A percentile compares a stretch with the other conserved stretches of the same genome.
These are phyloP conservation scores for Scheffersomyces stambukii DNA, from an alignment of 1,139 yeast species.

Conservation along the genomic window DNA sequence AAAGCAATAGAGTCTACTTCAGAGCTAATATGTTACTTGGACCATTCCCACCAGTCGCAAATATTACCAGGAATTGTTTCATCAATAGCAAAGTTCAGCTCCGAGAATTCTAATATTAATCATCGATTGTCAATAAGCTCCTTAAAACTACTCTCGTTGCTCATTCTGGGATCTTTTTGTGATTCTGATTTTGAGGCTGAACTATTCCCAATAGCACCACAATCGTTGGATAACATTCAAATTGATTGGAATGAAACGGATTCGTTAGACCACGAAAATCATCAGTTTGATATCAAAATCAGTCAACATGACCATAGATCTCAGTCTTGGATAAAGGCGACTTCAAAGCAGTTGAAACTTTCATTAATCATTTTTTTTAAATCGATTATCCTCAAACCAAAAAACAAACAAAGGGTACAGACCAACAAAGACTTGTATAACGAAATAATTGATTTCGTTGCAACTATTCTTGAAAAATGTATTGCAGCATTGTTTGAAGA, in stretches of 20 bases:
- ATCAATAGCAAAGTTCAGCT: slow-evolving; percentile 24
- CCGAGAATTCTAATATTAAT: slow-evolving; percentile 21
- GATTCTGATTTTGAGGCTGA: slow-evolving; percentile 21
- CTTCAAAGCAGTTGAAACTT: slow-evolving; percentile 55
- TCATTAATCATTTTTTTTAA: slow-evolving; percentile 36
- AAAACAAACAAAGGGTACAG: slow-evolving; percentile 17
- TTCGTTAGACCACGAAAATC: slow-evolving; percentile 2
- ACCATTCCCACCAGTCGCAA: slow-evolving; percentile 29
- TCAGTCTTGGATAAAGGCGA: slow-evolving; percentile 59
- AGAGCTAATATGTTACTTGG: slow-evolving; percentile 10
- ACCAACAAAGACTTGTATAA: slow-evolving; percentile 20
- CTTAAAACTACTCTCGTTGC: slow-evolving; percentile 17
- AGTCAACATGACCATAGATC: slow-evolving; percentile 31
- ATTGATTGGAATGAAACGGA: slow-evolving; percentile 15
- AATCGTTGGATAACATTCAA: slow-evolving; percentile 10
- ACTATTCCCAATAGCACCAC: slow-evolving; percentile 3
- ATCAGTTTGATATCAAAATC: slow-evolving; percentile 6
- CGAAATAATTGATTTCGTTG: slow-evolving; percentile 20
- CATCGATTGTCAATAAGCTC: slow-evolving; percentile 18
- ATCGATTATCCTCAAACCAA: slow-evolving; percentile 14
- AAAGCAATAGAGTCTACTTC: slow-evolving; percentile 6
- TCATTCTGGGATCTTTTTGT: slow-evolving; percentile 25
- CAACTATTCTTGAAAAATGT: slow-evolving; percentile 22
- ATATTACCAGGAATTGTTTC: slow-evolving; percentile 41
- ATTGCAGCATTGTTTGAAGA: slow-evolving; percentile 31